Evolutionary conservation across 768 basidiomycete genomes (phyloP).

Genomic region (Mycena leptocephala): DNA sequence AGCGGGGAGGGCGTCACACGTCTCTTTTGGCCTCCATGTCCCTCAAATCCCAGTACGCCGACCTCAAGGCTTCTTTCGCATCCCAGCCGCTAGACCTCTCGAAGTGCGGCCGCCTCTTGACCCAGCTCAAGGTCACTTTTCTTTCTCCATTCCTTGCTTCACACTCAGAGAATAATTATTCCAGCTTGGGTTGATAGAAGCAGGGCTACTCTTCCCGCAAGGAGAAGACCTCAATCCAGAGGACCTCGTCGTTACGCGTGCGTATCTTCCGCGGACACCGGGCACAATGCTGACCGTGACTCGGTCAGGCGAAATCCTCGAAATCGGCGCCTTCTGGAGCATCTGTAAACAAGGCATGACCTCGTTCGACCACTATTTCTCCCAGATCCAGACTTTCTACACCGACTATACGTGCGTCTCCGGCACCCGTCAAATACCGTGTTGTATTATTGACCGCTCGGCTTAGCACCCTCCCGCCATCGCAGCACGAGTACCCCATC

Average conservation of each 20-base stretch:
- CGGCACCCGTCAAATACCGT: not conserved
- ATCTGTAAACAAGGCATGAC: conserved; percentile 91
- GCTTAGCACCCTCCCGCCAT: conserved; percentile 85
- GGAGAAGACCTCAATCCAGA: conserved; percentile 72
- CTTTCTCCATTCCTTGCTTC: not conserved
- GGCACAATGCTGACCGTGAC: not conserved
- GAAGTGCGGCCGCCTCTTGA: conserved; percentile 74
- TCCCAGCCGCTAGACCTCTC: conserved; percentile 78
- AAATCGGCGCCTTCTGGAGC: conserved; percentile 96
- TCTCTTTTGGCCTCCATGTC: conserved; percentile 40
- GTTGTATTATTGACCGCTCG: not conserved
- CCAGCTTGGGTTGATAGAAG: conserved; percentile 85
- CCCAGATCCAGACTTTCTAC: conserved; percentile 93
- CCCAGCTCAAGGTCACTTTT: conserved; percentile 90
- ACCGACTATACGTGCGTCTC: conserved; percentile 79
- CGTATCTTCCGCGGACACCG: not conserved
- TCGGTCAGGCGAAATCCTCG: conserved; percentile 90
- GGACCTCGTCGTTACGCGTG: conserved; percentile 84
- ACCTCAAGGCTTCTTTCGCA: conserved; percentile 78
- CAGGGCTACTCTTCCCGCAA: conserved; percentile 84
- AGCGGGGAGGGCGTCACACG: no score
- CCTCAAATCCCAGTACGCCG: conserved; percentile 74
- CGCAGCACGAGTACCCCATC: conserved; percentile 89
- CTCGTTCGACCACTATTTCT: conserved; percentile 96
- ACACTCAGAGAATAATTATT: not conserved